These are phyloP conservation scores for Linnemannia schmuckeri DNA, from an alignment of 192 early-diverging fungal species.

Conservation along the genomic window DNA sequence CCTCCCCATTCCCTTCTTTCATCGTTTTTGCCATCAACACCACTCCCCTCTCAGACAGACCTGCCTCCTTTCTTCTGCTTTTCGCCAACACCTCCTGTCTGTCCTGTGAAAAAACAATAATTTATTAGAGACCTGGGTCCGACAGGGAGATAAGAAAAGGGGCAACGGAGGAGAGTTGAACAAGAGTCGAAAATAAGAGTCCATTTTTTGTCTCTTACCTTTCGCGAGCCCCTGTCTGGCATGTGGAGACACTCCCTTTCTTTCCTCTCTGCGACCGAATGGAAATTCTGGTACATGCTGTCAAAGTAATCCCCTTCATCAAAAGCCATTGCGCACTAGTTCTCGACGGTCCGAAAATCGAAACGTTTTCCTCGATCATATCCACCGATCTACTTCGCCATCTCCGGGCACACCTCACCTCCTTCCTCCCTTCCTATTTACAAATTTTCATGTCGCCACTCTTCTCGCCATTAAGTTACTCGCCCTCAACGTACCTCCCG, in stretches of 20 bases:
- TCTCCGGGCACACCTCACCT: too few relatives aligned
- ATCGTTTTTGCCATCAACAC: background rate
- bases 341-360: too few relatives aligned
- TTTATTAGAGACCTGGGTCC: background rate
- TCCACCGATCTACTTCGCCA: too few relatives aligned
- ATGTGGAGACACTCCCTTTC: background rate
- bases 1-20: background rate
- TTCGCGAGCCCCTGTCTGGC: background rate
- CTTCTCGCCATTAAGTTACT: too few relatives aligned
- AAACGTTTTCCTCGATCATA: too few relatives aligned
- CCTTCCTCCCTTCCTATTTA: too few relatives aligned
- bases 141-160: background rate
- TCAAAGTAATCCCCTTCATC: background rate
- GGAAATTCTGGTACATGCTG: background rate
- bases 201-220: background rate
- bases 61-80: background rate
- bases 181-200: background rate
- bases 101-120: conserved; percentile 3
- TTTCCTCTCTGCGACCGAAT: background rate
- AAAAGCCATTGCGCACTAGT: background rate
- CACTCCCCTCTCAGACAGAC: background rate
- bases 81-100: background rate
- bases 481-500: background rate
- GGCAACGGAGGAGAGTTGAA: background rate
- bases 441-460: background rate